Evolutionary conservation across 1,284 basidiomycete genomes (phyloP).

Genomic region (Cryptococcus neoformans): DNA sequence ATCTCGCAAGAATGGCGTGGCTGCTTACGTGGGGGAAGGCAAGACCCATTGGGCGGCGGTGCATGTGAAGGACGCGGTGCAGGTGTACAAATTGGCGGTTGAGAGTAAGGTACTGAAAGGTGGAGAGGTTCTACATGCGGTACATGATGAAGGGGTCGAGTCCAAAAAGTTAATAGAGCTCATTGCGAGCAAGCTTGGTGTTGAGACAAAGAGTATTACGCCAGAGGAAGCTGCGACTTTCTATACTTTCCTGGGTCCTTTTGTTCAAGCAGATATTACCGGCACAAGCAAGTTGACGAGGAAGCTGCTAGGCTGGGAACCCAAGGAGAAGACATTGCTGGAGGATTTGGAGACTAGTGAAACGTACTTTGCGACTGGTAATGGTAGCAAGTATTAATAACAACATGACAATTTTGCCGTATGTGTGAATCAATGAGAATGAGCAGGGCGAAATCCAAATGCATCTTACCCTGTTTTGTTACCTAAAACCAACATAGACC

Average conservation of each 20-base stretch:
- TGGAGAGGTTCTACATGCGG: conserved; percentile 20
- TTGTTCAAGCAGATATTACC: background rate
- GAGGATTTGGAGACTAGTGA: conserved; percentile 10
- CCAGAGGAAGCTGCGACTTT: conserved; percentile 15
- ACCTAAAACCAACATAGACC: too few species aligned
- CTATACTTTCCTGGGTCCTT: conserved; percentile 12
- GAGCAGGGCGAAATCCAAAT: too few species aligned
- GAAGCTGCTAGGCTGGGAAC: conserved; percentile 10
- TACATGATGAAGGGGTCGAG: conserved; percentile 7
- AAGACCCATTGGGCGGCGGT: conserved; percentile 15
- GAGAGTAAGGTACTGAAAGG: conserved; percentile 14
- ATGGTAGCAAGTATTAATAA: background rate
- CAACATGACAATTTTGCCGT: background rate
- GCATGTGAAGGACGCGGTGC: conserved; percentile 20
- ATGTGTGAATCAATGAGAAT: too few species aligned
- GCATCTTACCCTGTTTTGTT: too few species aligned
- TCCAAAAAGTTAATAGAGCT: conserved; percentile 13
- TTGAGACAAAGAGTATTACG: conserved; percentile 8
- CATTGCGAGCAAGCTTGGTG: conserved; percentile 16
- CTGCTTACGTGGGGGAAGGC: conserved; percentile 2
- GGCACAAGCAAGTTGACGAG: conserved; percentile 1
- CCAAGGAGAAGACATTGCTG: conserved; percentile 9
- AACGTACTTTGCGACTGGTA: conserved; percentile 1
- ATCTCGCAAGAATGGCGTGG: conserved; percentile 12
- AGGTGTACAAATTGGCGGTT: conserved; percentile 25